These are phyloP conservation scores for Orbilia quercus DNA, from an alignment of 2,329 filamentous ascomycete species.

Conservation along the genomic window DNA sequence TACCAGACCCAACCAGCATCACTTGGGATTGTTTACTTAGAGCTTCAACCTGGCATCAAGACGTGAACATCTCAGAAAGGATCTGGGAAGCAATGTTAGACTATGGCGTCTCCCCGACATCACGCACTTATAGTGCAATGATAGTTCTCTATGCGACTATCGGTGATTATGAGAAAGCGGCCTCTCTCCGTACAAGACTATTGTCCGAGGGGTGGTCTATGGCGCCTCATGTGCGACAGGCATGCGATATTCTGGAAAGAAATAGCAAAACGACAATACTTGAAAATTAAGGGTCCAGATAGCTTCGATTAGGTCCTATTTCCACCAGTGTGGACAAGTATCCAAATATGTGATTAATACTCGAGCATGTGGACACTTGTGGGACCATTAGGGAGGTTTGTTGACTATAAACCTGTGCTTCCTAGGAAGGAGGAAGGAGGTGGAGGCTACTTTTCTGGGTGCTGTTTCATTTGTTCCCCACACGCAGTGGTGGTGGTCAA, in stretches of 20 bases:
- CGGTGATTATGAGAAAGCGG: conserved; percentile 23
- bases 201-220: conserved; percentile 30
- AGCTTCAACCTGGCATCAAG: conserved; percentile 29
- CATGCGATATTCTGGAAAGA: conserved; percentile 10
- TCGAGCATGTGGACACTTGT: too few species aligned
- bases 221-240: conserved; percentile 15
- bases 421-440: neutral
- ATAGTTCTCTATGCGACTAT: conserved; percentile 26
- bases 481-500: too few species aligned
- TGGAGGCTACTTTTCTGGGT: too few species aligned
- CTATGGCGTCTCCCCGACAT: conserved; percentile 38
- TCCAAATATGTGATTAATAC: too few species aligned
- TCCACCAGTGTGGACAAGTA: too few species aligned
- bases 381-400: too few species aligned
- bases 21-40: conserved; percentile 43
- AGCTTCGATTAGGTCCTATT: neutral
- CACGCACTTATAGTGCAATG: conserved; percentile 45
- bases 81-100: conserved; percentile 55
- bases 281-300: too few species aligned
- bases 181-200: conserved; percentile 11
- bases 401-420: neutral
- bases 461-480: too few species aligned
- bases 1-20: conserved; percentile 39
- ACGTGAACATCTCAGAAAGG: conserved; percentile 30
- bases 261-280: neutral